These are phyloP conservation scores for Hyaloscypha variabilis DNA, from an alignment of 495 filamentous ascomycete species.

Conservation along the genomic window DNA sequence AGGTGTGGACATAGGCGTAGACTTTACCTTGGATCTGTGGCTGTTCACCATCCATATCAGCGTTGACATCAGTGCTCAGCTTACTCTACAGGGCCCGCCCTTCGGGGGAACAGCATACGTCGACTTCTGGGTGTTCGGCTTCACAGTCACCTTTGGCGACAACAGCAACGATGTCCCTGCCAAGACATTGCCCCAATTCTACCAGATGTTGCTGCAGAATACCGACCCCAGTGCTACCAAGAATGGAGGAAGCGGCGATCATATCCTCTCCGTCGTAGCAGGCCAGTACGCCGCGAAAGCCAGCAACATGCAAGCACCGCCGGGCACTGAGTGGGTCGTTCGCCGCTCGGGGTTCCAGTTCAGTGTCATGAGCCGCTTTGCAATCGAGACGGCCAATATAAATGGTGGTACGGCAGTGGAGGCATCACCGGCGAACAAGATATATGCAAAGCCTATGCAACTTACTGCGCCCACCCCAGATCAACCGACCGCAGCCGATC, in stretches of 20 bases:
- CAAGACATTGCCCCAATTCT: neutral
- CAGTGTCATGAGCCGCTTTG: neutral
- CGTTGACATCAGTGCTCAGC: constrained; percentile 36
- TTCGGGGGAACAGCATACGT: constrained; percentile 29
- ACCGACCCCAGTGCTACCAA: neutral
- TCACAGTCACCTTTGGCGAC: constrained; percentile 47
- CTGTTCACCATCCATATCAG: neutral
- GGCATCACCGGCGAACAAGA: neutral
- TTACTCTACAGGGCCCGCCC: constrained; percentile 39
- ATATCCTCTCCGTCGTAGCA: neutral
- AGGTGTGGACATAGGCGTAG: neutral
- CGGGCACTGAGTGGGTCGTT: neutral
- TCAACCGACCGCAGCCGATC: too few relatives aligned
- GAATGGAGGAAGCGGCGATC: too few relatives aligned
- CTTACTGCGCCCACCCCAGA: neutral
- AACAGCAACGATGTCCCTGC: neutral
- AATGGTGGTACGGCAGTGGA: neutral
- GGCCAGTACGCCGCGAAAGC: neutral
- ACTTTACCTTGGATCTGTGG: neutral
- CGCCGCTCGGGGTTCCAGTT: neutral
- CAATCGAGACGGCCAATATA: neutral
- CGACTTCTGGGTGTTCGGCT: constrained; percentile 46
- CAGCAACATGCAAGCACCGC: neutral
- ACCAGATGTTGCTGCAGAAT: neutral
- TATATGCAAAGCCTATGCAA: neutral